phyloP scores from a whole-genome alignment of 176 grass and related monocot species.

The Juncus effusus region DNA sequence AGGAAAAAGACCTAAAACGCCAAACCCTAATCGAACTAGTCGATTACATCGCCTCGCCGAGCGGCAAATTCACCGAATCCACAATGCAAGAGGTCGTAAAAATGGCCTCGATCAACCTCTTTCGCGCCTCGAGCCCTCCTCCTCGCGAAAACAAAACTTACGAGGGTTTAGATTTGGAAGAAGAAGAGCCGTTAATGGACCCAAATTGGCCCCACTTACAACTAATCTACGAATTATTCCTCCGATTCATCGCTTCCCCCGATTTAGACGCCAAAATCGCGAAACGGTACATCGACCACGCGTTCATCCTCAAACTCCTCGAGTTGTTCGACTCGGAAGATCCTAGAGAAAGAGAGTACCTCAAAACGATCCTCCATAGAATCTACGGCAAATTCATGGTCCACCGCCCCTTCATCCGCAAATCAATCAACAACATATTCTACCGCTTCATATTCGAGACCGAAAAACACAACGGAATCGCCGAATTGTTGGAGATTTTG shows the following conservation, averaged over 20 bases:
- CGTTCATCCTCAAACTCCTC: constrained; percentile 83
- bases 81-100: constrained; percentile 76
- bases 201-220: constrained; percentile 90
- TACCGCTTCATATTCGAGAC: constrained; percentile 95
- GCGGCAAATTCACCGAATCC: constrained; percentile 61
- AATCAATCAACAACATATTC: constrained; percentile 98
- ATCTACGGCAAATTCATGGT: constrained; percentile 99
- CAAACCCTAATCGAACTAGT: constrained; percentile 80
- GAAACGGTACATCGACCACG: constrained; percentile 96
- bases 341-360: constrained; percentile 91
- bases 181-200: constrained; percentile 95
- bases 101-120: constrained; percentile 77
- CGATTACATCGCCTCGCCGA: constrained; percentile 71
- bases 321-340: constrained; percentile 98
- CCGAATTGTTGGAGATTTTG: constrained; percentile 86
- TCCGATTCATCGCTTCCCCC: constrained; percentile 79
- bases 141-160: constrained; percentile 72
- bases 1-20: constrained; percentile 86
- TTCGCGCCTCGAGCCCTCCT: constrained; percentile 57
- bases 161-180: constrained; percentile 83
- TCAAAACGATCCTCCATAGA: constrained; percentile 91
- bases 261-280: constrained; percentile 91
- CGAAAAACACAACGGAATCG: constrained; percentile 85
- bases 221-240: constrained; percentile 80
- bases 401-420: constrained; percentile 92